phyloP scores from a whole-genome alignment of 2,329 filamentous ascomycete genomes.

The Diaporthe longicolla region DNA sequence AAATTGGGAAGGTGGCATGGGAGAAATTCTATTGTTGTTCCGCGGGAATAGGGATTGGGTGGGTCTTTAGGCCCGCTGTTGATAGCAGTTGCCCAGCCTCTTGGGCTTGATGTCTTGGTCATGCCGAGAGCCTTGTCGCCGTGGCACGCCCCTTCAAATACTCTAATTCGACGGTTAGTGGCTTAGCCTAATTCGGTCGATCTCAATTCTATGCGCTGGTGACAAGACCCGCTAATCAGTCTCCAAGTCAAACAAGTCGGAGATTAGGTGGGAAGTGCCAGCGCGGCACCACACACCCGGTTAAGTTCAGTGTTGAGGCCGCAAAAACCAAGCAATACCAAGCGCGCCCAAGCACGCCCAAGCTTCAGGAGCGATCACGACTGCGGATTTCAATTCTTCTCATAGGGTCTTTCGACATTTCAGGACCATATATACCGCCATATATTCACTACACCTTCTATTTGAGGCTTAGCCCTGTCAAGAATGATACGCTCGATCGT shows the following conservation, averaged over 20 bases:
- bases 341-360: conserved; percentile 11
- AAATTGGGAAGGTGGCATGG: background rate
- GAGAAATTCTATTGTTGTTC: background rate
- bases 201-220: background rate
- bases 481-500: conserved; percentile 15
- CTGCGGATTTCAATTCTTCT: background rate
- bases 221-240: conserved; percentile 4
- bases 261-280: conserved; percentile 17
- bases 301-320: background rate
- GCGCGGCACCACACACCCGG: conserved; percentile 1
- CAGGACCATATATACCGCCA: conserved; percentile 17
- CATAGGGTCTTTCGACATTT: conserved; percentile 3
- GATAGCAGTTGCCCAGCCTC: conserved; percentile 15
- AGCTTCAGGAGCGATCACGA: conserved; percentile 9
- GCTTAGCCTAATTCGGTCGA: conserved; percentile 1
- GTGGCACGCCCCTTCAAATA: conserved; percentile 13
- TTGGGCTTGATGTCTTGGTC: conserved; percentile 13
- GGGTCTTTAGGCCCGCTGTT: background rate
- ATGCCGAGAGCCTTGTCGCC: conserved; percentile 34
- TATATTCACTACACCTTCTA: conserved; percentile 12
- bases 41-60: conserved; percentile 1
- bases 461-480: background rate
- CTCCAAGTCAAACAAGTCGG: conserved; percentile 29
- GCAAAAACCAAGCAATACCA: conserved; percentile 25
- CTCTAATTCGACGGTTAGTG: conserved; percentile 1